These are phyloP conservation scores for Fraxinus cuspidata DNA, from an alignment of 257 asterid genomes.

Conservation along the genomic window DNA sequence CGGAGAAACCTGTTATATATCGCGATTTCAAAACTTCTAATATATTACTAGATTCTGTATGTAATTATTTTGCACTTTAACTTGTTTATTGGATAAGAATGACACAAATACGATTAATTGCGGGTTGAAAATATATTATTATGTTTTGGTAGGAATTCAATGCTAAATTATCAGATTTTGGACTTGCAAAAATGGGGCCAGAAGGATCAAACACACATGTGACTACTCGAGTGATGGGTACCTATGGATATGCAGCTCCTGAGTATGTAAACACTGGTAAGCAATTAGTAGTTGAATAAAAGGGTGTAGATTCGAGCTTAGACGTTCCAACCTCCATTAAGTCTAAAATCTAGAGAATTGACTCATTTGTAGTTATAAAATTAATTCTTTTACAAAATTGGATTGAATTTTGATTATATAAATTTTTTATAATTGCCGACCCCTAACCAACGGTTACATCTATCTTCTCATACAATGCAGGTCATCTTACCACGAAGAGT, in stretches of 20 bases:
- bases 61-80: not conserved
- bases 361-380: too few relatives aligned
- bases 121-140: not conserved
- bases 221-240: conserved; percentile 92
- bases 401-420: not conserved
- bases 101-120: not conserved
- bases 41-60: conserved; percentile 72
- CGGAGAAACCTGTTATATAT: conserved; percentile 77
- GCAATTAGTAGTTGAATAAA: too few relatives aligned
- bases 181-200: conserved; percentile 94
- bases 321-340: too few relatives aligned
- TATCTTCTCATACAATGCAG: conserved; percentile 39
- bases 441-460: not conserved
- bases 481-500: conserved; percentile 85
- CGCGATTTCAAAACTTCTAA: conserved; percentile 94
- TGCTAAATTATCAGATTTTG: conserved; percentile 86
- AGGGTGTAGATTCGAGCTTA: too few relatives aligned
- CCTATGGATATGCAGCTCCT: conserved; percentile 95
- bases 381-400: not conserved
- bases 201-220: conserved; percentile 95
- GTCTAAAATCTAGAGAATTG: too few relatives aligned
- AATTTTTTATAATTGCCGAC: not conserved
- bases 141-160: conserved; percentile 61
- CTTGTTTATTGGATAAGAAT: not conserved
- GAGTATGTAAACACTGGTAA: conserved; percentile 90